Conservation (phyloP, 1,284 basidiomycete species). For the Erythrobasidium hasegawianum region DNA sequence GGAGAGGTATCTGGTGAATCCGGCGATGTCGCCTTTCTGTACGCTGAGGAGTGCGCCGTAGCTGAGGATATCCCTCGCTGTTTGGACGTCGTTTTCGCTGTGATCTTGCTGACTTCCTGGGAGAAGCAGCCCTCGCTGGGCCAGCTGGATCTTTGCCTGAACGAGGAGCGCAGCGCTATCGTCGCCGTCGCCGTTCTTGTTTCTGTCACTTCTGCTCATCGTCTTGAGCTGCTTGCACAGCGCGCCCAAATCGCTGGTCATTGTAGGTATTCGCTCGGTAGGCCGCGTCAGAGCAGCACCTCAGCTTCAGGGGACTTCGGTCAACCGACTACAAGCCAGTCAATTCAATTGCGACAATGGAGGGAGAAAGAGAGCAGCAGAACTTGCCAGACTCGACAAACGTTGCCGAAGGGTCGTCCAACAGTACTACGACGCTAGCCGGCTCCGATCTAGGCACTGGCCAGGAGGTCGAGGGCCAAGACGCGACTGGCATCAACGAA, state of each 20-base stretch:
- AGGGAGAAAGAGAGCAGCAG: too few relatives aligned
- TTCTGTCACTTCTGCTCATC: not conserved
- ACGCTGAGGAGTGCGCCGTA: constrained; percentile 93
- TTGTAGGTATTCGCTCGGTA: too few relatives aligned
- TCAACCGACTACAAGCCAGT: too few relatives aligned
- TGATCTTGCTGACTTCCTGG: constrained; percentile 59
- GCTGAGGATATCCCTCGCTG: constrained; percentile 83
- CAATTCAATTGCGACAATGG: too few relatives aligned
- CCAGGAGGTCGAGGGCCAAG: too few relatives aligned
- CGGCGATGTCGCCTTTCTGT: constrained; percentile 76
- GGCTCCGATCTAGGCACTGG: too few relatives aligned
- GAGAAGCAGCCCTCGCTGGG: constrained; percentile 69
- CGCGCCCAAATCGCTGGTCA: not conserved
- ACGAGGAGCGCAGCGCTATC: not conserved
- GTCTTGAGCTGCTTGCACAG: constrained; percentile 72
- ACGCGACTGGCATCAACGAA: too few relatives aligned
- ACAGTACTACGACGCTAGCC: too few relatives aligned
- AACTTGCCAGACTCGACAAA: too few relatives aligned
- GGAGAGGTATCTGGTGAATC: constrained; percentile 81
- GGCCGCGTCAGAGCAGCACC: too few relatives aligned
- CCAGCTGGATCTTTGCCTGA: constrained; percentile 63
- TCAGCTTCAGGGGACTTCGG: too few relatives aligned
- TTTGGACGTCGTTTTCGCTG: constrained; percentile 37
- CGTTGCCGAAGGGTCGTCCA: too few relatives aligned
- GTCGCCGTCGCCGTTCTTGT: constrained; percentile 5